Base-by-base conservation (phyloP, 2,329 filamentous ascomycete genomes). In the Nigrospora oryzae region DNA sequence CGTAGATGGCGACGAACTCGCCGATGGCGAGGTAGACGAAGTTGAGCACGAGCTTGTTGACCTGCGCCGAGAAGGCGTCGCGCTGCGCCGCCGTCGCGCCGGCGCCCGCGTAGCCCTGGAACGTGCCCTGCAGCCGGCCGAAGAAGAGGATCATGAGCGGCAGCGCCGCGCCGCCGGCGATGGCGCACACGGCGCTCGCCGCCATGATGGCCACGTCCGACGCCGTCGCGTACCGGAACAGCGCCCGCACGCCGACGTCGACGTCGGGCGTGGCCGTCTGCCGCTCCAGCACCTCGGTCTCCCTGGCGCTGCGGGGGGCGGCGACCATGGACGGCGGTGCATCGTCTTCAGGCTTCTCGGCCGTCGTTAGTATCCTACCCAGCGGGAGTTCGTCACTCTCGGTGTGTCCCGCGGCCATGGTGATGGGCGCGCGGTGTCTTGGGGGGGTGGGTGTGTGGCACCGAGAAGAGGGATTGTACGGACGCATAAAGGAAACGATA, bases 1-100 rank as follows among this genome's bases (percentile, higher is more conserved):
- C 31, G 42, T 48, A 57, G 3, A 53, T 42, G 11, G 42, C 19
- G 33, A 52, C 44, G 19, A 54, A 55, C n/a, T 41, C 33, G 28
- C 35, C 51, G 35, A 52, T 43, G 12, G 46, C 46, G 11, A 56
- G 15, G 37, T 55, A 55, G 4, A 56, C 47, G 34, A 48, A 53
- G 46, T 57, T 56, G 19, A 34, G 36, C 19, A 34, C 32, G 32
- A 13, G 42, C 28, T 4, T 30, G 42, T 33, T 28, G 28, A 45
- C 38, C 38, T 40, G 38, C 38, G 38, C 4, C 19, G 19, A 23
- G 19, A 17, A 37, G 16, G 36, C 36, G 5, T 37, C 14, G 14
- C 33, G 28, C 15, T 40, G 19, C 6, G 19, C 19, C 19, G 19
- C 19, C 19, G 19, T 23, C 19, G 19, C 4, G 19, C 19, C 19